Base-by-base conservation (phyloP, 441 rosid species). In the Raphanus hybrid region DNA sequence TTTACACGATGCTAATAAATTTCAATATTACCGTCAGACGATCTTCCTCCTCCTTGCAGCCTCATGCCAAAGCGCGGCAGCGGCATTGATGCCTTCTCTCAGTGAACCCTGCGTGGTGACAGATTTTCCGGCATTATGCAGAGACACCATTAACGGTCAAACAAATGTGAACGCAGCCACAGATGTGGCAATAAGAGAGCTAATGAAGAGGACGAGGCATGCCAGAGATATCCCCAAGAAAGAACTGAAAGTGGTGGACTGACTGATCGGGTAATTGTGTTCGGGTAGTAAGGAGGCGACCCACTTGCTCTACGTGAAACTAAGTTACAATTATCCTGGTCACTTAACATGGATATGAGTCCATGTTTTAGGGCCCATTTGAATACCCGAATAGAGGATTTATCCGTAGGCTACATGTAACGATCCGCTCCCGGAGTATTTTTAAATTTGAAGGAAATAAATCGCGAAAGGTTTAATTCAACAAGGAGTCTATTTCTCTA, bases 81-180 rank as follows among this genome's bases (percentile, higher is more conserved):
- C 70, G 54, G 5, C 61, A 2, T 16, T 61, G 29, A 20, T 4
- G 3, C 26, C 68, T 67, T 7, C 77, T 50, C 37, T n/a, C 29
- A 0, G 1, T 3, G 82, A 76, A 18, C 69, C 78, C 1, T 86
- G 86, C 76, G 27, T 6, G 26, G 68, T 35, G 3, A 1, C 82
- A 5, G 76, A 72, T 59, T 84, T 64, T 57, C 69, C 65, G 0
- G 5, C 20, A 27, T 68, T 82, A 6, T 84, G 87, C 64, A 71
- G 74, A 72, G 11, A 75, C 5, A 72, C 77, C 9, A 32, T 77
- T 0, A 72, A 81, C 34, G 81, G 78, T 48, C 69, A 78, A 8
- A 71, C 50, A 0, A 75, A 84, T 3, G 82, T 84, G 32, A 32
- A 12, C 0, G 18, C 62, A 8, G 87, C 89, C 0, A 73, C 78